These are phyloP conservation scores for Aspergillus bombycis DNA, from an alignment of 2,329 filamentous ascomycete genomes.

Conservation along the genomic window DNA sequence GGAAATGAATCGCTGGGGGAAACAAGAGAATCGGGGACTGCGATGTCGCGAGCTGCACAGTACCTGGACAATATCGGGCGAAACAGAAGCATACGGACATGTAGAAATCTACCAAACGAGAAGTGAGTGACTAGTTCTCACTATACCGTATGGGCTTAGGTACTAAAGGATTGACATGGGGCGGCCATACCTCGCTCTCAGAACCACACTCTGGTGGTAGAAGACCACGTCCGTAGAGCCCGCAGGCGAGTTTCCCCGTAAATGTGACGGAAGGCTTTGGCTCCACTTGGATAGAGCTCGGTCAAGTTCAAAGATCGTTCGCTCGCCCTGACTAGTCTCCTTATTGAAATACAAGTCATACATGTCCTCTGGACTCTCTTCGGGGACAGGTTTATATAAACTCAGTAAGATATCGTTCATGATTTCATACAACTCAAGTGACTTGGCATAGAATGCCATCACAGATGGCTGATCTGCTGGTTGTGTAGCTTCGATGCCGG, in stretches of 20 bases:
- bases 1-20: constrained; percentile 32
- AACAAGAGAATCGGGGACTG: constrained; percentile 21
- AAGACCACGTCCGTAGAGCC: constrained; percentile 26
- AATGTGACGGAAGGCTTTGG: constrained; percentile 31
- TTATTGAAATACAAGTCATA: constrained; percentile 34
- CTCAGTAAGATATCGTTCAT: constrained; percentile 38
- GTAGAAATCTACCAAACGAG: constrained; percentile 30
- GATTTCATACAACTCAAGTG: constrained; percentile 40
- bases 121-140: background rate
- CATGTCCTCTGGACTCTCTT: constrained; percentile 29
- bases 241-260: constrained; percentile 18
- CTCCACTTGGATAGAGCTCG: constrained; percentile 36
- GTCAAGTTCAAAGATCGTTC: constrained; percentile 39
- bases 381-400: constrained; percentile 30
- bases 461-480: constrained; percentile 29
- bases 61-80: constrained; percentile 36
- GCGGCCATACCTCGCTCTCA: constrained; percentile 33
- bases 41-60: constrained; percentile 32
- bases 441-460: constrained; percentile 37
- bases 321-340: constrained; percentile 26
- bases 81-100: constrained; percentile 39
- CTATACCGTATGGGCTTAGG: background rate
- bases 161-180: background rate
- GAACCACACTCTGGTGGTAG: constrained; percentile 36
- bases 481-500: constrained; percentile 22